Evolutionary conservation across 2,329 filamentous ascomycete genomes (phyloP).

Genomic region (Graphilbum fragrans): DNA sequence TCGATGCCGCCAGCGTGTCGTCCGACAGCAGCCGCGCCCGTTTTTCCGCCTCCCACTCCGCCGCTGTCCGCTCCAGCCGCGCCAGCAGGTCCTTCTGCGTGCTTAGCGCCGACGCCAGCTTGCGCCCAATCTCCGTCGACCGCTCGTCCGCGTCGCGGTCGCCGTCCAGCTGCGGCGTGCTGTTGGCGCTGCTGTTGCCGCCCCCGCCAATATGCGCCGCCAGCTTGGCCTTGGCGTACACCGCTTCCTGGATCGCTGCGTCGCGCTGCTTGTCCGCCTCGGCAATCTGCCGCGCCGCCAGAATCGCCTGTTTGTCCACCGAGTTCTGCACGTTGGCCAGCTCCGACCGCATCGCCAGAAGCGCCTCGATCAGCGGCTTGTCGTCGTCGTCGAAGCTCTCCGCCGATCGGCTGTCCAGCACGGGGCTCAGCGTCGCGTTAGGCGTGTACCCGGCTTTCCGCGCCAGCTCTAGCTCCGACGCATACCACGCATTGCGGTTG

Average conservation of each 20-base stretch:
- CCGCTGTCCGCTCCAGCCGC: slow-evolving; percentile 55
- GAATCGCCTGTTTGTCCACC: slow-evolving; percentile 75
- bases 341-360: slow-evolving; percentile 83
- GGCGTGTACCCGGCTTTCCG: slow-evolving; percentile 79
- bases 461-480: slow-evolving; percentile 84
- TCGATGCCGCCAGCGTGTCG: slow-evolving; percentile 70
- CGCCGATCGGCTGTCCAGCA: slow-evolving; percentile 61
- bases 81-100: slow-evolving; percentile 69
- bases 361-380: slow-evolving; percentile 78
- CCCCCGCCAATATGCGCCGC: slow-evolving; percentile 53
- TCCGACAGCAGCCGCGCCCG: slow-evolving; percentile 75
- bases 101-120: slow-evolving; percentile 70
- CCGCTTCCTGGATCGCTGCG: slow-evolving; percentile 84
- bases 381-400: slow-evolving; percentile 88
- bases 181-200: slow-evolving; percentile 41
- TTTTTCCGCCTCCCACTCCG: slow-evolving; percentile 70
- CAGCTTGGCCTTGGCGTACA: slow-evolving; percentile 87
- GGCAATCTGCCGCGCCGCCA: slow-evolving; percentile 80
- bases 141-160: slow-evolving; percentile 54
- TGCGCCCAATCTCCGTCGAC: slow-evolving; percentile 62
- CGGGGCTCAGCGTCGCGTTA: slow-evolving; percentile 55
- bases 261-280: slow-evolving; percentile 93
- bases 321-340: slow-evolving; percentile 80
- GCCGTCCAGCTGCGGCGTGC: slow-evolving; percentile 45
- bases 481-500: slow-evolving; percentile 91